Base-by-base conservation (phyloP, 2,329 filamentous ascomycete genomes). In the Trichoderma lentiforme region DNA sequence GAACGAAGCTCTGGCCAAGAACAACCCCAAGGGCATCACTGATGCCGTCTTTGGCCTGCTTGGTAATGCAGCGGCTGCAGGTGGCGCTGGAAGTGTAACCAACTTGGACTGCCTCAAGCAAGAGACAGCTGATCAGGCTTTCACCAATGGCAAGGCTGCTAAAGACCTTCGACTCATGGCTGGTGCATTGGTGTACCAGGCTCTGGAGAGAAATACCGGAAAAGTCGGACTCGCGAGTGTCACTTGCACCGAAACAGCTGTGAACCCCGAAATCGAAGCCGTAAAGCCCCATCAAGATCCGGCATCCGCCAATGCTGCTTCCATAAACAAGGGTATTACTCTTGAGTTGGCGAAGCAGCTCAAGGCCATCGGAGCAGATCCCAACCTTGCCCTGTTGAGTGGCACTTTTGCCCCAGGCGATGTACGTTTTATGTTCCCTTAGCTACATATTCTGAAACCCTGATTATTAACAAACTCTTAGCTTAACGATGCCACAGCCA, bases 341-440 rank as follows among this genome's bases (percentile, higher is more conserved):
- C 60, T 63, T n/a, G 60, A 63, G 60, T 36, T 63, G 21, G 60
- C 60, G 32, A 63, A 63, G 60, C 60, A 63, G 60, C 60, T 63
- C 24, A 63, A 63, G 15, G 24, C 34, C 18, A 63, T 63, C 15
- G 60, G 60, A 9, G 60, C 60, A 7, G 60, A 63, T 28, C 60
- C 60, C 34, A 63, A 63, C 9, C 34, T 63, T 15, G 60, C 60
- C 21, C 60, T 63, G 18, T 15, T 63, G 21, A 63, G 60, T 36
- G 60, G 60, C 36, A 63, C 60, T 24, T 63, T 63, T 63, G 60
- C 60, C 32, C 34, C 60, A n/a, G 60, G 60, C 26, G 21, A 39
- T 39, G 60, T 63, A 63, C 26, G 60, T 12, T 63, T 62, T 14
- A n/a, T 11, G 7, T 12, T 18, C 34, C 21, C 47, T 53, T 24